These are phyloP conservation scores for Nannochloris sp. DNA, from an alignment of 139 green algal species.

Conservation along the genomic window DNA sequence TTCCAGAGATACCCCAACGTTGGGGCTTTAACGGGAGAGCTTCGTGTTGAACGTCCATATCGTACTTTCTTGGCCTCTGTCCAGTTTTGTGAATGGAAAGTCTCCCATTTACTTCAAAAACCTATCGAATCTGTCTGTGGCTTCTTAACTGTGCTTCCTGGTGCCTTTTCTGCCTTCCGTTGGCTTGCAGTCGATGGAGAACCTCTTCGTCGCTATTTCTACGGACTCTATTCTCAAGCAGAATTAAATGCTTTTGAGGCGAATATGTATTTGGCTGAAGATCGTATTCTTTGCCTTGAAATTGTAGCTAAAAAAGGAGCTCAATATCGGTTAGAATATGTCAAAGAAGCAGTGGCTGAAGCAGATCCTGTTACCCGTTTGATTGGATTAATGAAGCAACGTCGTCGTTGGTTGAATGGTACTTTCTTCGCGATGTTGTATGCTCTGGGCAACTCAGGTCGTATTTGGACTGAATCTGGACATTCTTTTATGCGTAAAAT, in stretches of 20 bases:
- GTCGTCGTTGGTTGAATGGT: constrained; percentile 34
- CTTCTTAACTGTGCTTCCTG: constrained; percentile 33
- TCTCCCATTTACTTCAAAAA: constrained; percentile 32
- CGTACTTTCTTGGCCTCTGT: constrained; percentile 31
- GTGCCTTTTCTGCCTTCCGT: constrained; percentile 35
- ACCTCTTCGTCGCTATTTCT: constrained; percentile 37
- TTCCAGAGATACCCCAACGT: constrained; percentile 33
- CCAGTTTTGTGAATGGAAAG: constrained; percentile 41
- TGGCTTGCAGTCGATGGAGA: constrained; percentile 33
- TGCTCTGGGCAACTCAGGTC: constrained; percentile 26
- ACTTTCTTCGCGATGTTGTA: constrained; percentile 40
- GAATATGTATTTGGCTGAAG: constrained; percentile 42
- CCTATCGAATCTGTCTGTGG: constrained; percentile 37
- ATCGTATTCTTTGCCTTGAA: constrained; percentile 38
- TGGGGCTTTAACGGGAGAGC: constrained; percentile 28
- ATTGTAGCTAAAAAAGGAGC: constrained; percentile 31
- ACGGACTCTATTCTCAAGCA: constrained; percentile 38
- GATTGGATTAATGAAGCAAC: constrained; percentile 32
- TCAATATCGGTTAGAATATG: constrained; percentile 33
- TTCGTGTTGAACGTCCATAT: constrained; percentile 30
- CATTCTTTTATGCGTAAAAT: constrained; percentile 19
- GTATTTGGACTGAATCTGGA: constrained; percentile 32
- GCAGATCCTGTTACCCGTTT: constrained; percentile 30
- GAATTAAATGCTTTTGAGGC: constrained; percentile 35
- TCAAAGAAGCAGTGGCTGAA: constrained; percentile 38